Evolutionary conservation across 805 yeast species (phyloP).

Genomic region (Pichia rugopelliculosa): DNA sequence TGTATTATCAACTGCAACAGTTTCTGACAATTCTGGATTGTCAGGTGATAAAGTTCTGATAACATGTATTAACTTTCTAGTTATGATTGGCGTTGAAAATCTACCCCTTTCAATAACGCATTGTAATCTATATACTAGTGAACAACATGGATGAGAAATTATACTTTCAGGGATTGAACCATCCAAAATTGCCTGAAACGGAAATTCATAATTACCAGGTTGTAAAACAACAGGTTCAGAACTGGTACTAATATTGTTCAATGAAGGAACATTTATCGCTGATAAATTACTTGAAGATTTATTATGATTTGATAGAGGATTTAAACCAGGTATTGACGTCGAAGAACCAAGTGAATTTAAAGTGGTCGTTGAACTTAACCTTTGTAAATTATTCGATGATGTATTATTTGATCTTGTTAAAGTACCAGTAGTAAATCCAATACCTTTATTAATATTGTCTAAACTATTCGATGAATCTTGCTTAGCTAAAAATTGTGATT

Average conservation of each 20-base stretch:
- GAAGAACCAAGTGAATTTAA: constrained; percentile 2
- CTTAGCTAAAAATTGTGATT: constrained; percentile 13
- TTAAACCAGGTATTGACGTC: constrained; percentile 9
- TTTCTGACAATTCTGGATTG: constrained; percentile 78
- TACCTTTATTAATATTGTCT: constrained; percentile 2
- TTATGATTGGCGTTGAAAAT: constrained; percentile 53
- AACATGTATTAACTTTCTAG: constrained; percentile 69
- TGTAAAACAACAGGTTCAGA: constrained; percentile 35
- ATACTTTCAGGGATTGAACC: constrained; percentile 83
- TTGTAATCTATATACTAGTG: constrained; percentile 62
- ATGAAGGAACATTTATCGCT: constrained; percentile 15
- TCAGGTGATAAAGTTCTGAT: constrained; percentile 85
- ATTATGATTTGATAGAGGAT: constrained; percentile 9
- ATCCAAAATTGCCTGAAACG: constrained; percentile 78
- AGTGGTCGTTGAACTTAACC: constrained; percentile 29
- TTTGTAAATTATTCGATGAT: constrained; percentile 37
- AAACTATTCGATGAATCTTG: constrained; percentile 3
- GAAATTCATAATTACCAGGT: constrained; percentile 83
- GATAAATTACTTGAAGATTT: constrained; percentile 31
- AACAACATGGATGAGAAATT: constrained; percentile 81
- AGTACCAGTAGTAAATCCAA: constrained; percentile 27
- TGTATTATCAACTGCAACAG: constrained; percentile 87
- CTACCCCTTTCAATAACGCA: constrained; percentile 81
- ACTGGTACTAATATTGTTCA: neutral
- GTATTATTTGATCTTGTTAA: constrained; percentile 28